These are phyloP conservation scores for Microcyclospora pomicola DNA, from an alignment of 2,329 filamentous ascomycete genomes.

Conservation along the genomic window DNA sequence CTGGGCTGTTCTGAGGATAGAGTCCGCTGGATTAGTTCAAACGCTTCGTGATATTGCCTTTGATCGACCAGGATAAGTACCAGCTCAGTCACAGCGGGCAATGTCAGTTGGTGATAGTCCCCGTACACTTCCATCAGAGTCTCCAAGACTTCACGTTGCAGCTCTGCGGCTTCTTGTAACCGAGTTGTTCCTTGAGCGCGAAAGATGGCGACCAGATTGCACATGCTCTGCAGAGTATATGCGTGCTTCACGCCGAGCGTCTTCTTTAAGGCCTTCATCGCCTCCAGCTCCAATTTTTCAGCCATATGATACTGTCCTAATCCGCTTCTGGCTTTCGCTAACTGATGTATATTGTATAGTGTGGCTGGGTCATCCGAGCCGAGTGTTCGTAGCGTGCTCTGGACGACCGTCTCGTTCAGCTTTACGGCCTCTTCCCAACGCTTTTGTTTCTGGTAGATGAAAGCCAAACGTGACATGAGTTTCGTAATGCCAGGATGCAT, in stretches of 20 bases:
- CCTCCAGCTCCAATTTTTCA: slow-evolving; percentile 3
- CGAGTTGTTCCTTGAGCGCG: not conserved
- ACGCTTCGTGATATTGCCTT: no score
- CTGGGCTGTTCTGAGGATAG: no score
- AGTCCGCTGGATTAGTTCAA: no score
- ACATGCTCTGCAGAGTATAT: slow-evolving; percentile 4
- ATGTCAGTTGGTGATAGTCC: slow-evolving; percentile 4
- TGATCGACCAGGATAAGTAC: no score
- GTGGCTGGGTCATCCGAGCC: slow-evolving; percentile 5
- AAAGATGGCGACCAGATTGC: slow-evolving; percentile 1
- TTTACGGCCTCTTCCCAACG: slow-evolving; percentile 2
- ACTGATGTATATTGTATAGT: slow-evolving; percentile 3
- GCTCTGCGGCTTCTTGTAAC: slow-evolving; percentile 4
- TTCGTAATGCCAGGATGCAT: slow-evolving; percentile 4
- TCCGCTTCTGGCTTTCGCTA: slow-evolving; percentile 1
- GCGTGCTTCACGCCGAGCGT: slow-evolving; percentile 5
- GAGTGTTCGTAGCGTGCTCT: slow-evolving; percentile 1
- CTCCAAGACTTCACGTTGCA: slow-evolving; percentile 3
- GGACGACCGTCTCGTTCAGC: slow-evolving; percentile 1
- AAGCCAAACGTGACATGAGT: slow-evolving; percentile 3
- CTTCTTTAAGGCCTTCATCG: slow-evolving; percentile 2
- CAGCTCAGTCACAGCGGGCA: no score
- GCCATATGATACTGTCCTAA: slow-evolving; percentile 3
- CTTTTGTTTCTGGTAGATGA: not conserved
- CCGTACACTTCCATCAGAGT: slow-evolving; percentile 1